These are phyloP conservation scores for Fragaria ananassa DNA, from an alignment of 306 rosid species.

Conservation along the genomic window DNA sequence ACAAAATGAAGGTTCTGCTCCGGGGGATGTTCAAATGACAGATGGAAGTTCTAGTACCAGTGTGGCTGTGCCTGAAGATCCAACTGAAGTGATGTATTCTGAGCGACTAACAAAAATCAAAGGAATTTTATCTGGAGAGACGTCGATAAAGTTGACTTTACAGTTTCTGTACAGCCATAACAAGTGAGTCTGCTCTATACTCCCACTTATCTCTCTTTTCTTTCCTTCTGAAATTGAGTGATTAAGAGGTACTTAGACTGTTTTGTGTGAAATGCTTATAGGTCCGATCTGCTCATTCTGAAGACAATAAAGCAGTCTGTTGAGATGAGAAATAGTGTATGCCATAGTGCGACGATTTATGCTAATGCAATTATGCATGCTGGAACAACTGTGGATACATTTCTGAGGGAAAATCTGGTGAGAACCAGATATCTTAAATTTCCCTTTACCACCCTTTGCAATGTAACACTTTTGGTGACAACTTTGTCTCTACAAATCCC, in stretches of 20 bases:
- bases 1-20: constrained; percentile 51
- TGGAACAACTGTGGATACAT: constrained; percentile 94
- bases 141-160: constrained; percentile 82
- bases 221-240: constrained; percentile 9
- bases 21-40: constrained; percentile 78
- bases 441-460: constrained; percentile 6
- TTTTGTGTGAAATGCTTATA: constrained; percentile 35
- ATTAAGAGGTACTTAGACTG: constrained; percentile 22
- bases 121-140: constrained; percentile 94
- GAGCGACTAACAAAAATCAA: constrained; percentile 79
- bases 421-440: constrained; percentile 23
- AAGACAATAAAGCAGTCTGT: constrained; percentile 98
- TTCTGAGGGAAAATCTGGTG: constrained; percentile 93
- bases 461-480: constrained; percentile 15
- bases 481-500: constrained; percentile 18
- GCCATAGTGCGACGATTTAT: constrained; percentile 95
- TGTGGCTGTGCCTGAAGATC: constrained; percentile 58
- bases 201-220: background rate
- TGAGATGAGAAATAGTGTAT: constrained; percentile 97
- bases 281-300: constrained; percentile 92
- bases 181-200: constrained; percentile 61
- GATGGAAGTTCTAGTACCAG: constrained; percentile 51
- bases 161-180: constrained; percentile 95
- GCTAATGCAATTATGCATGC: constrained; percentile 99
- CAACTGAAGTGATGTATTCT: constrained; percentile 65